Percentiles rank a stretch among this genome's conserved stretches.
These are phyloP conservation scores for Taiwanofungus camphoratus DNA, from an alignment of 1,284 basidiomycete genomes.

Conservation along the genomic window DNA sequence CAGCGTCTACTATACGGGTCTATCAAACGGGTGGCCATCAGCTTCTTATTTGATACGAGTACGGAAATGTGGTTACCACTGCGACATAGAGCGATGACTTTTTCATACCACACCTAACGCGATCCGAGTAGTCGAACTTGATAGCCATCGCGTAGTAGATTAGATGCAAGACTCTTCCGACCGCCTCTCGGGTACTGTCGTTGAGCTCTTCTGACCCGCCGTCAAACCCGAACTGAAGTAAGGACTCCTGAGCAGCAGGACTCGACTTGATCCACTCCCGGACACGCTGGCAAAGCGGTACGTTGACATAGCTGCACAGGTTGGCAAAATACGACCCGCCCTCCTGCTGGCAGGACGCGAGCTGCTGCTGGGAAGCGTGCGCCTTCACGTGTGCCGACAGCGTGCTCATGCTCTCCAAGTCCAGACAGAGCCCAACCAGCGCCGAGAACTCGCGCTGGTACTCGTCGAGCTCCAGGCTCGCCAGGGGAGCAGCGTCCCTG, in stretches of 20 bases:
- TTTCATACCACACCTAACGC: background rate
- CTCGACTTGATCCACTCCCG: background rate
- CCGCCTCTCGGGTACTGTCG: background rate
- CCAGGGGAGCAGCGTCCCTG: background rate
- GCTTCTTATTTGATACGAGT: no score
- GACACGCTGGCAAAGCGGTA: background rate
- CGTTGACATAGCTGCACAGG: background rate
- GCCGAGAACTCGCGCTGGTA: background rate
- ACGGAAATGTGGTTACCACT: background rate
- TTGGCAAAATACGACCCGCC: background rate
- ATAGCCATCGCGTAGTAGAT: constrained; percentile 2
- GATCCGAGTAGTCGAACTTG: constrained; percentile 2
- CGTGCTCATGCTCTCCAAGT: background rate
- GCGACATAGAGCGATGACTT: constrained; percentile 1
- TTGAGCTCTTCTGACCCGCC: background rate
- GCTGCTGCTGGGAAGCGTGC: background rate
- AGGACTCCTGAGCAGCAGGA: background rate
- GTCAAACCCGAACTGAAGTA: background rate
- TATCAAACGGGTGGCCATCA: no score
- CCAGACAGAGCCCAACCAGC: background rate
- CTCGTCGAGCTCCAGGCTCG: background rate
- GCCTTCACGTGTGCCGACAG: background rate
- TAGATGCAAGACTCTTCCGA: background rate
- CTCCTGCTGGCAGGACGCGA: background rate
- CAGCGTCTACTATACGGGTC: constrained; percentile 2